These are phyloP conservation scores for Salix purpurea DNA, from an alignment of 345 rosid genomes.

Conservation along the genomic window DNA sequence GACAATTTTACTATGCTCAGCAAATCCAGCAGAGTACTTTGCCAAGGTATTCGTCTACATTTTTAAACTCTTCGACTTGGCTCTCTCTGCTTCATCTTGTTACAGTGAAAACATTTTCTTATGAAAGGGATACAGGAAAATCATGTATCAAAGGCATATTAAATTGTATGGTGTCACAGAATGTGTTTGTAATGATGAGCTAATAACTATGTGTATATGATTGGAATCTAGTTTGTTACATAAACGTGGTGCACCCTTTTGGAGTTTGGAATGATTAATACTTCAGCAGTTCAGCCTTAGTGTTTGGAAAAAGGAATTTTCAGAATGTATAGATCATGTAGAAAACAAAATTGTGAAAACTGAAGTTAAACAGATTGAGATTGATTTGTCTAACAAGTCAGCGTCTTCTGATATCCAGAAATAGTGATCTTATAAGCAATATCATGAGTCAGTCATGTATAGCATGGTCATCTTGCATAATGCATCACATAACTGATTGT, in stretches of 20 bases:
- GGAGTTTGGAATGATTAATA: background rate
- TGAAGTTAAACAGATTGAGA: background rate
- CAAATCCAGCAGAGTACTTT: slow-evolving; percentile 52
- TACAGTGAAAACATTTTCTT: background rate
- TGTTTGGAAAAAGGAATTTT: background rate
- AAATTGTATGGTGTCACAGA: background rate
- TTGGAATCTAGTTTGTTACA: background rate
- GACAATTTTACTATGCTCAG: slow-evolving; percentile 47
- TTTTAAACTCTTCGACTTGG: background rate
- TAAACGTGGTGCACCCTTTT: background rate
- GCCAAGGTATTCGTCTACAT: slow-evolving; percentile 41
- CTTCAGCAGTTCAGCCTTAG: background rate
- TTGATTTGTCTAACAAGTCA: background rate
- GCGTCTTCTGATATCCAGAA: background rate
- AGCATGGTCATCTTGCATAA: background rate
- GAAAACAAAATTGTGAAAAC: background rate
- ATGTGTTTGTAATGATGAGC: background rate
- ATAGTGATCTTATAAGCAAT: background rate
- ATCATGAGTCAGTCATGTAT: background rate
- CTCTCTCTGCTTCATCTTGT: background rate
- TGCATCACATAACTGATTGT: background rate
- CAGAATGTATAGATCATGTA: background rate
- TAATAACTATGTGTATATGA: background rate
- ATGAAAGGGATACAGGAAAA: background rate
- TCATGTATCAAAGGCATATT: background rate